Evolutionary conservation across 2,329 filamentous ascomycete species (phyloP), one percentile per base, ranked within the genome.

Genomic region (Cercospora sp.): DNA sequence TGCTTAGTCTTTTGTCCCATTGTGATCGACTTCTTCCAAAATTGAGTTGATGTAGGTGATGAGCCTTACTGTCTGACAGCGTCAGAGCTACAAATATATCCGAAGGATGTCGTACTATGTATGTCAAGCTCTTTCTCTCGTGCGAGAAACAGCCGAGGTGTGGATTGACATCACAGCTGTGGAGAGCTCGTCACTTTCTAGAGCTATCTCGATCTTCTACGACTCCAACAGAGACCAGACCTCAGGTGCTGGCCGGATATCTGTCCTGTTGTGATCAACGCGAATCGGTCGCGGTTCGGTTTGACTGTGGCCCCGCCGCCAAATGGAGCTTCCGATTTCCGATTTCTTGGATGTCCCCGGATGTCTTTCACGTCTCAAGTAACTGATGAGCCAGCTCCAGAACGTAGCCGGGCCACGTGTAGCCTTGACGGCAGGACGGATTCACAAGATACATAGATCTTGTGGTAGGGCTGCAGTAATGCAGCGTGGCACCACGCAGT

Each of bases 1-100:
- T 83, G 79, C 30, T 77, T 77, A 40, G 80, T 80, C 63, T 70
- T 68, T 53, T 63, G 61, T 24, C 70, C 94, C 93, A 78, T 94
- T 0, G 91, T 66, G 58, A 51, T 51, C 45, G 10, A 21, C 16
- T 51, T 24, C 49, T 58, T 58, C 10, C 13, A 32, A 12, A 32
- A 21, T 26, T 28, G 24, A 34, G 53, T 18, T 58, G 21, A 32
- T 58, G 53, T 5, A 58, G 13, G 16, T 32, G 3, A n/a, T n/a
- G 26, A 1, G 10, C 1, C 26, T 24, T 51, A 34, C 13, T 26
- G 53, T 58, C 37, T 43, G 16, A 43, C 37, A 43, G 53, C 24
- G n/a, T 58, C 30, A 26, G 26, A 58, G 53, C 53, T 58, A 32
- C 26, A 51, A 8, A 63, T 53, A 13, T 51, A 18, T n/a, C 10